Evolutionary conservation across 2,329 filamentous ascomycete genomes (phyloP).

Genomic region (Botryotinia convoluta): DNA sequence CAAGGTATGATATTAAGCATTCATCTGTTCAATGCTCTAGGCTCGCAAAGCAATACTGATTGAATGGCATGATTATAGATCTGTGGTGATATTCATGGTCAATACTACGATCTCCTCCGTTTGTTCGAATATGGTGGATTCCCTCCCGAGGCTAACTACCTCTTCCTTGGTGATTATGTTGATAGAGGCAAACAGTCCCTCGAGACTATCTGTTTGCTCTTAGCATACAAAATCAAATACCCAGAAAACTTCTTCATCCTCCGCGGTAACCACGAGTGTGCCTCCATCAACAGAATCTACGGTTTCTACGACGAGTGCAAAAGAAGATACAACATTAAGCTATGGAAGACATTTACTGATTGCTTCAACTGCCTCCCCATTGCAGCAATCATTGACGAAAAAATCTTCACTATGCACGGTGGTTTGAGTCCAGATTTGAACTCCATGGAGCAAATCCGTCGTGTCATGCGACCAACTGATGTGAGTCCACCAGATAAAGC

Average conservation of each 20-base stretch:
- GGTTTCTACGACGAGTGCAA: conserved; percentile 99
- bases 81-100: conserved; percentile 97
- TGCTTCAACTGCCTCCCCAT: conserved; percentile 99
- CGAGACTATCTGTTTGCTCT: conserved; percentile 93
- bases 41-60: conserved; percentile 19
- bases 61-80: conserved; percentile 59
- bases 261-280: conserved; percentile 98
- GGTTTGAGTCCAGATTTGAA: conserved; percentile 95
- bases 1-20: conserved; percentile 63
- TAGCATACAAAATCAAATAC: conserved; percentile 99
- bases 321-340: conserved; percentile 97
- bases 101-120: conserved; percentile 97
- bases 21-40: background rate
- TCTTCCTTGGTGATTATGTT: conserved; percentile 98
- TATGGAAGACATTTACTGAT: conserved; percentile 99
- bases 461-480: conserved; percentile 98
- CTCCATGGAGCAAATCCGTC: conserved; percentile 99
- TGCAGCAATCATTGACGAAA: conserved; percentile 98
- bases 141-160: conserved; percentile 97
- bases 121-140: conserved; percentile 98
- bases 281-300: conserved; percentile 98
- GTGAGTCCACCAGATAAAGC: conserved; percentile 56
- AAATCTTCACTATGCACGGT: conserved; percentile 99
- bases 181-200: conserved; percentile 99
- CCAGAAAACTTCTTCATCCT: conserved; percentile 99